A percentile compares a stretch with the other conserved stretches of the same genome.
phyloP scores from a whole-genome alignment of 805 yeast species.

The Candida insectorum region DNA sequence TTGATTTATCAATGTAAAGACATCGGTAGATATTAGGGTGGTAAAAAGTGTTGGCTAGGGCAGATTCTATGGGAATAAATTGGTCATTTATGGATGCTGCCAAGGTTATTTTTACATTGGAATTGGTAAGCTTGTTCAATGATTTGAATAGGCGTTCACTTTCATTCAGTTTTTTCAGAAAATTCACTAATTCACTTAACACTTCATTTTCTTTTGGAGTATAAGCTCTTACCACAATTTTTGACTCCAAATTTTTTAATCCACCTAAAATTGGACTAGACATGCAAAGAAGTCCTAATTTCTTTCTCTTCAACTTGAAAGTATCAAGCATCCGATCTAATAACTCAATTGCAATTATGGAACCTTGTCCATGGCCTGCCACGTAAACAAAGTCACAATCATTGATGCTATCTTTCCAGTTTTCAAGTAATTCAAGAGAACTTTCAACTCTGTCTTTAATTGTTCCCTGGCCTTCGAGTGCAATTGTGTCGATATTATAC shows the following conservation, averaged over 20 bases:
- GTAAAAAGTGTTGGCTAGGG: conserved; percentile 23
- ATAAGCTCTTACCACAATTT: conserved; percentile 36
- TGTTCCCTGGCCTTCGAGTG: conserved; percentile 40
- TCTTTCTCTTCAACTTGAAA: conserved; percentile 11
- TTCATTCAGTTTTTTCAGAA: conserved; percentile 18
- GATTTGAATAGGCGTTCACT: conserved; percentile 14
- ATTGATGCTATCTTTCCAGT: conserved; percentile 29
- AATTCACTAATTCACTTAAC: conserved; percentile 32
- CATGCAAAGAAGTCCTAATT: conserved; percentile 34
- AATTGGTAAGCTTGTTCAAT: conserved; percentile 17
- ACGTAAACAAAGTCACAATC: conserved; percentile 30
- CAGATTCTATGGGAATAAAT: conserved; percentile 32
- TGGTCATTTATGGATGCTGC: conserved; percentile 33
- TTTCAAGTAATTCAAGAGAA: conserved; percentile 22
- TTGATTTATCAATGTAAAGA: conserved; percentile 16
- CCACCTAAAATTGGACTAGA: conserved; percentile 35
- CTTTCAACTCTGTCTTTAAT: conserved; percentile 25
- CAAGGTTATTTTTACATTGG: conserved; percentile 34
- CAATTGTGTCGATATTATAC: conserved; percentile 30
- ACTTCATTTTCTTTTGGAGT: conserved; percentile 33
- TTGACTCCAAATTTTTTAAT: conserved; percentile 26
- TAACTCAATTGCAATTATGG: conserved; percentile 29
- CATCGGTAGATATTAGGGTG: conserved; percentile 39
- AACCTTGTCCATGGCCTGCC: conserved; percentile 32
- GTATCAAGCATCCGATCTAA: conserved; percentile 18